Conservation (phyloP, 2,329 filamentous ascomycete genomes). For the Epichloe festucae region DNA sequence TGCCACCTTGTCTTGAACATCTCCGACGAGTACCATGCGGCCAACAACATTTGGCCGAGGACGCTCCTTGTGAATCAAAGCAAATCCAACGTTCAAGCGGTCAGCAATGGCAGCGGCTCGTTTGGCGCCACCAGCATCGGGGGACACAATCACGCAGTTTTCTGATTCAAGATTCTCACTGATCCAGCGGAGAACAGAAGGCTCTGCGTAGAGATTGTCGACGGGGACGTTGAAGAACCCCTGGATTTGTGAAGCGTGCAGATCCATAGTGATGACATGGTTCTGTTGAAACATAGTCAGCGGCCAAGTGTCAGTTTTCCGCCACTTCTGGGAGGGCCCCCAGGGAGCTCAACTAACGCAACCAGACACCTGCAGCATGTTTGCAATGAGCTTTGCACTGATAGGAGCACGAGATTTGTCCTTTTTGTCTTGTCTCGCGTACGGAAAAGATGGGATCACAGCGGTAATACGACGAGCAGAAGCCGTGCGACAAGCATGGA, state of each 20-base stretch:
- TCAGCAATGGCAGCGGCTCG: slow-evolving; percentile 88
- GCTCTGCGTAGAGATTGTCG: slow-evolving; percentile 82
- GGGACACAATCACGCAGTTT: slow-evolving; percentile 87
- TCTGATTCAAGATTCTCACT: slow-evolving; percentile 67
- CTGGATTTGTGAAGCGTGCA: slow-evolving; percentile 87
- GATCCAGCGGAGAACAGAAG: slow-evolving; percentile 84
- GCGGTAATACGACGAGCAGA: slow-evolving; percentile 82
- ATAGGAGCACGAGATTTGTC: slow-evolving; percentile 90
- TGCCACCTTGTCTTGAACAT: slow-evolving; percentile 79
- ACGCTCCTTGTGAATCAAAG: slow-evolving; percentile 93
- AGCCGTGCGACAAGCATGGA: slow-evolving; percentile 68
- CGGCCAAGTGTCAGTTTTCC: neutral
- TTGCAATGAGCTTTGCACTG: slow-evolving; percentile 87
- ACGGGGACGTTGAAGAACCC: slow-evolving; percentile 82
- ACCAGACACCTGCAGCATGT: slow-evolving; percentile 92
- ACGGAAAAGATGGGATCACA: slow-evolving; percentile 92
- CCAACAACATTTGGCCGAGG: slow-evolving; percentile 76
- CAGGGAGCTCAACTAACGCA: slow-evolving; percentile 33
- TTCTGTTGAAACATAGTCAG: slow-evolving; percentile 15
- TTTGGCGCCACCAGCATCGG: slow-evolving; percentile 90
- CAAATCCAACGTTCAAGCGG: slow-evolving; percentile 78
- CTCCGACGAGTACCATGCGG: slow-evolving; percentile 87
- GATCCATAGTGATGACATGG: slow-evolving; percentile 81
- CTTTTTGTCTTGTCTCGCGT: slow-evolving; percentile 98
- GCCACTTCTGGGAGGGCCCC: neutral